Conservation (phyloP, 495 filamentous ascomycete genomes). For the Aspergillus sclerotiicarbonarius region DNA sequence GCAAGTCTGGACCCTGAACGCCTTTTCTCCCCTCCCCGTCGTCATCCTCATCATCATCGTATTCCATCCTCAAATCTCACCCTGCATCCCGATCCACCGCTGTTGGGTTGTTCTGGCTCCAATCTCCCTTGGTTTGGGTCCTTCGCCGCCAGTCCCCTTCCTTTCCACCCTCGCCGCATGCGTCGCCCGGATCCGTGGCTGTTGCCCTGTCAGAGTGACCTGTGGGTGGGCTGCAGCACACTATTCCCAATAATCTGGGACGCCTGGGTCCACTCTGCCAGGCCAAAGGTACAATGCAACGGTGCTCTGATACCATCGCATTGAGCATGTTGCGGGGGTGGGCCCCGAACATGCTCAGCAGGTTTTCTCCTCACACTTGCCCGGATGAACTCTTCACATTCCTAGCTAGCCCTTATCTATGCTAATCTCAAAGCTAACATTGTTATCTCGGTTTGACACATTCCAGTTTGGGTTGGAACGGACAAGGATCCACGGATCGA, state of each 20-base stretch:
- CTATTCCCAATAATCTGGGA: constrained; percentile 17
- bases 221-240: background rate
- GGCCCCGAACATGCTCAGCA: too few species aligned
- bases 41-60: background rate
- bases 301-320: background rate
- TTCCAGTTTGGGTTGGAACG: constrained; percentile 4
- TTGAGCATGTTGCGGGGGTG: background rate
- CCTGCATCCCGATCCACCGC: background rate
- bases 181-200: constrained; percentile 15
- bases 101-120: background rate
- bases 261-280: constrained; percentile 1
- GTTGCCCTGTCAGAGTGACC: constrained; percentile 17
- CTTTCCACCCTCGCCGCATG: constrained; percentile 6
- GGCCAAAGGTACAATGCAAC: constrained; percentile 12
- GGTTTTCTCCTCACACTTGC: too few species aligned
- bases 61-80: too few species aligned
- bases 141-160: background rate
- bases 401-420: background rate
- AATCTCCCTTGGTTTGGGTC: background rate
- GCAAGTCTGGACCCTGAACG: constrained; percentile 1
- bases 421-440: background rate
- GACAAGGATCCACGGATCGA: constrained; percentile 19
- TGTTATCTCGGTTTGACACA: constrained; percentile 6
- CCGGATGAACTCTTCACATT: background rate
- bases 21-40: background rate